Percentiles rank a stretch among this genome's conserved stretches.
These are phyloP conservation scores for Scleroderma bovista DNA, from an alignment of 768 basidiomycete genomes.

Conservation along the genomic window DNA sequence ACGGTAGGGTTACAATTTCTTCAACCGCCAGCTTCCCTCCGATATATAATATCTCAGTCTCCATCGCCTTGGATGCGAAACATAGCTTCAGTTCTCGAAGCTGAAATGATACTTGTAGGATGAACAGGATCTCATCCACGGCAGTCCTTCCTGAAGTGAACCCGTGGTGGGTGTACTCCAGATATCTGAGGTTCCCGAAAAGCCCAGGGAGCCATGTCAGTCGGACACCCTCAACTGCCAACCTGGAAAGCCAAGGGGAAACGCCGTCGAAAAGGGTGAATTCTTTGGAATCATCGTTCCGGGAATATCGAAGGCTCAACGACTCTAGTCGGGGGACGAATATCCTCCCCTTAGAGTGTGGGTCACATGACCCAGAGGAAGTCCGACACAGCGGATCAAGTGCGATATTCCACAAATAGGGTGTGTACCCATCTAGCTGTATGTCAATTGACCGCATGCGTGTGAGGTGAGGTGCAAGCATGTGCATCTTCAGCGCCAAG, in stretches of 20 bases:
- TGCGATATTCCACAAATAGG: conserved; percentile 65
- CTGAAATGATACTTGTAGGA: conserved; percentile 49
- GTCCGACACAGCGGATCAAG: conserved; percentile 46
- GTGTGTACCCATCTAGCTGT: conserved; percentile 47
- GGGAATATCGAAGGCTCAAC: conserved; percentile 51
- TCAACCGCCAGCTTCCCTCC: conserved; percentile 18
- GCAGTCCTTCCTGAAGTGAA: conserved; percentile 55
- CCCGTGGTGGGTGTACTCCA: conserved; percentile 71
- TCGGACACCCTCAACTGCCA: conserved; percentile 60
- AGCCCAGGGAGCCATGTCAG: conserved; percentile 58
- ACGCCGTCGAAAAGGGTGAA: conserved; percentile 58
- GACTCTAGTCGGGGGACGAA: conserved; percentile 46
- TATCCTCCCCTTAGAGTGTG: conserved; percentile 15
- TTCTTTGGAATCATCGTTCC: conserved; percentile 66
- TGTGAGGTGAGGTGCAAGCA: conserved; percentile 41
- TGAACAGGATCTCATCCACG: conserved; percentile 50
- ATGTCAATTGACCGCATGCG: conserved; percentile 62
- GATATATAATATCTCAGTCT: conserved; percentile 13
- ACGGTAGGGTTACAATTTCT: conserved; percentile 37
- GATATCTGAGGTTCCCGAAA: conserved; percentile 53
- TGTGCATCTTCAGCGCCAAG: conserved; percentile 59
- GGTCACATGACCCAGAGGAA: conserved; percentile 5
- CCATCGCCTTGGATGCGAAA: conserved; percentile 40
- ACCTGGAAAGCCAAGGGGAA: conserved; percentile 50
- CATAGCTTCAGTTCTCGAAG: conserved; percentile 51